phyloP scores from a whole-genome alignment of 2,329 filamentous ascomycete genomes.

The Fusarium sp. region DNA sequence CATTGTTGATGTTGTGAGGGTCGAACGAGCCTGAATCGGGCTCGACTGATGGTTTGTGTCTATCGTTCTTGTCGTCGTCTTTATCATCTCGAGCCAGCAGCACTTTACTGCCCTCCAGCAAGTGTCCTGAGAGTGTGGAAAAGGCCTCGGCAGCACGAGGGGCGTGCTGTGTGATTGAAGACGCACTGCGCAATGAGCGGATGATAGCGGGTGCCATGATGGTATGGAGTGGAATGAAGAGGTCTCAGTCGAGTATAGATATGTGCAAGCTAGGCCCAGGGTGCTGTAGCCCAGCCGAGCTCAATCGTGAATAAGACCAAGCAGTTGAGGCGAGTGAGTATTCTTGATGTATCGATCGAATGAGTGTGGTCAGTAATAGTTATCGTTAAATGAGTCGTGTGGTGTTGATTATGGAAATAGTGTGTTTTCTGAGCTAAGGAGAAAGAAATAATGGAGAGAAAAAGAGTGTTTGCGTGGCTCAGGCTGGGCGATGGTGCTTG shows the following conservation, averaged over 20 bases:
- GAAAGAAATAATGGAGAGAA: not conserved
- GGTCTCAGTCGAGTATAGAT: slow-evolving; percentile 28
- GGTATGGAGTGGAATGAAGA: slow-evolving; percentile 20
- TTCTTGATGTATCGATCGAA: not conserved
- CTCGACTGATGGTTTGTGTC: slow-evolving; percentile 46
- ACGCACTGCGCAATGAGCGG: slow-evolving; percentile 43
- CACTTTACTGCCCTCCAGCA: slow-evolving; percentile 53
- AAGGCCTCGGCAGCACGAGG: slow-evolving; percentile 37
- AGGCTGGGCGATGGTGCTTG: slow-evolving; percentile 26
- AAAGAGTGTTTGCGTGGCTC: slow-evolving; percentile 19
- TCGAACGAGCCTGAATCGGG: slow-evolving; percentile 60
- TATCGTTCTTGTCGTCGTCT: slow-evolving; percentile 40
- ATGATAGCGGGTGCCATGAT: slow-evolving; percentile 55
- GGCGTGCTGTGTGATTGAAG: slow-evolving; percentile 35
- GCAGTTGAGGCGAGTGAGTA: not conserved
- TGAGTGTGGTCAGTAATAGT: not conserved
- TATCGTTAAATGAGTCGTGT: not conserved
- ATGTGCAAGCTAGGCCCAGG: slow-evolving; percentile 36
- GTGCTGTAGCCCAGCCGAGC: slow-evolving; percentile 44
- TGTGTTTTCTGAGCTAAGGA: not conserved
- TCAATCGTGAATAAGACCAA: slow-evolving; percentile 15
- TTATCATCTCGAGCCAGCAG: slow-evolving; percentile 52
- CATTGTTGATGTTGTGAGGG: slow-evolving; percentile 68
- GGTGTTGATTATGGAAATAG: not conserved
- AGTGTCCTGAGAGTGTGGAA: slow-evolving; percentile 50